A percentile compares a stretch with the other conserved stretches of the same genome.
Evolutionary conservation across 78 protist genomes (phyloP).

Genomic region (Capsaspora owczarzaki): DNA sequence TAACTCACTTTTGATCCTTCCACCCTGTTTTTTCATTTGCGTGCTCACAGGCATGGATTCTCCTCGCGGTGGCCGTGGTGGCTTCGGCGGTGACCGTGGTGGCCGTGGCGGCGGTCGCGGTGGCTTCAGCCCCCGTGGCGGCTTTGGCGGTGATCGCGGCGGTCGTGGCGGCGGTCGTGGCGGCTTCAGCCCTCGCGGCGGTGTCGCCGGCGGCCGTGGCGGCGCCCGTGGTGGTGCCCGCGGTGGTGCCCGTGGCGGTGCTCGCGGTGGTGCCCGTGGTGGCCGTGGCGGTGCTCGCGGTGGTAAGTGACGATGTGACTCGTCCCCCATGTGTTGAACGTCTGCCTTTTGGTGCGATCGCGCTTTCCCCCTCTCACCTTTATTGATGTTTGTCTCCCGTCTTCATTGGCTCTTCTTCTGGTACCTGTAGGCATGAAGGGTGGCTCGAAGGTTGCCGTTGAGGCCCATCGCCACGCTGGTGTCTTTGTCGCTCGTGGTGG

Average conservation of each 20-base stretch:
- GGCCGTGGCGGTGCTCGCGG: conserved; percentile 24
- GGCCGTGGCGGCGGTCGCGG: not conserved
- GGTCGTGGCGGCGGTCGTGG: conserved; percentile 11
- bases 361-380: not conserved
- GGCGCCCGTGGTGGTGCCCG: conserved; percentile 43
- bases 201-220: conserved; percentile 14
- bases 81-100: not conserved
- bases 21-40: too few relatives aligned
- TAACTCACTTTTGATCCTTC: too few relatives aligned
- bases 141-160: not conserved
- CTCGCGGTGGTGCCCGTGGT: conserved; percentile 43
- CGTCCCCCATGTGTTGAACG: not conserved
- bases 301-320: not conserved
- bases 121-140: conserved; percentile 2
- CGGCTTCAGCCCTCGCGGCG: not conserved
- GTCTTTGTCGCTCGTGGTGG: conserved; percentile 88
- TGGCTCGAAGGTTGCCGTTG: conserved; percentile 82
- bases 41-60: too few relatives aligned
- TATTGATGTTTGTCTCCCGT: not conserved
- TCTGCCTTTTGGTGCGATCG: conserved; percentile 15
- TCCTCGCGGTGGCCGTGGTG: not conserved
- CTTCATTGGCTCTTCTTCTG: not conserved
- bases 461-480: conserved; percentile 88
- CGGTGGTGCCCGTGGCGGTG: conserved; percentile 47
- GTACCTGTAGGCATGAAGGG: conserved; percentile 51